Evolutionary conservation across 805 yeast genomes (phyloP), one percentile per base, ranked within the genome.

Genomic region (Zygotorulaspora danielsina): DNA sequence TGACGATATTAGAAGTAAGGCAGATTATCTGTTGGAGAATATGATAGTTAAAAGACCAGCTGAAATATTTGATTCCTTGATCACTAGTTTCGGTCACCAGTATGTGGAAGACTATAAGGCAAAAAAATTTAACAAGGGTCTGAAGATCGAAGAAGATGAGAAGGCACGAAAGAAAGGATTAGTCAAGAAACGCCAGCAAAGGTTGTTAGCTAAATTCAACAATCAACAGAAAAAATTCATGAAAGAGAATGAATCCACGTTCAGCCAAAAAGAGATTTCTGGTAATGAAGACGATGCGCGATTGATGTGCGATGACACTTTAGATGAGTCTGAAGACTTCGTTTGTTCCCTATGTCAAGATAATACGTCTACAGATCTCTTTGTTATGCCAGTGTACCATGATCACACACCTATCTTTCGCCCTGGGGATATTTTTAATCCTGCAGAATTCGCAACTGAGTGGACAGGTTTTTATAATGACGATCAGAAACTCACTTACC

Each of bases 191-290:
- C 70, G 86, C 39, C 83, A 78, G 53, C 73, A 73, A 30, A 80
- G 73, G 49, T 70, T 83, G 7, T 55, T 81, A 69, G 72, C 70
- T 19, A 80, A 75, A 51, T 77, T 84, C 69, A 74, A 76, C 16
- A 79, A 70, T 41, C 93, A 84, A 51, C 97, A 89, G 56, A 72
- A 76, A 16, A 75, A 69, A 59, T 90, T 90, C 61, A 75, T 84
- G 45, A 75, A 76, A 42, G 73, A 73, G 30, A 71, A 77, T 45
- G 59, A 66, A 16, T 53, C 58, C 24, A 64, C 62, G 9, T 63
- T 60, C 30, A 49, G 32, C 13, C 32, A 31, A 5, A 36, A 32
- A n/a, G 45, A 44, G n/a, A 27, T 19, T 12, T 34, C 40, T 2
- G 63, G 55, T 5, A 34, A 39, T 44, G 80, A 72, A 7, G 78